These are phyloP conservation scores for Fusarium sp. DNA, from an alignment of 2,329 filamentous ascomycete genomes.

Conservation along the genomic window DNA sequence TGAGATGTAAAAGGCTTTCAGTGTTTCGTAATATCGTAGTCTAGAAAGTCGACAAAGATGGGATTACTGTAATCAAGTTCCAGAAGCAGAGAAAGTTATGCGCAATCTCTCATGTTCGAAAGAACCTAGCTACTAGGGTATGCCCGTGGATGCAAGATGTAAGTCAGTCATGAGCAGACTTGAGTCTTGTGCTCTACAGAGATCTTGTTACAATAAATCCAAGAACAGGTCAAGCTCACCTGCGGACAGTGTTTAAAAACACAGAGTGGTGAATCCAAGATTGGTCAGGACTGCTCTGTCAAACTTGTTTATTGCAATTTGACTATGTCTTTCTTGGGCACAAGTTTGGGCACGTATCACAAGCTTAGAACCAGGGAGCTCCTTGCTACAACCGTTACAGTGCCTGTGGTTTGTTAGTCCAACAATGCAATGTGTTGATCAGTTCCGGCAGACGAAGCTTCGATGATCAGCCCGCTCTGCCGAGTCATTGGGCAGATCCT, in stretches of 20 bases:
- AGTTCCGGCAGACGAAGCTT: not conserved
- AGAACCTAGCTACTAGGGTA: not conserved
- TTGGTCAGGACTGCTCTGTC: not conserved
- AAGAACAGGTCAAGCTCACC: not conserved
- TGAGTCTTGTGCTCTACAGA: not conserved
- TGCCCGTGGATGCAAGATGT: not conserved
- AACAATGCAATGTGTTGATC: constrained; percentile 9
- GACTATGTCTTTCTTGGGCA: not conserved
- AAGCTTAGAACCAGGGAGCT: constrained; percentile 5
- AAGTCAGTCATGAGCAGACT: not conserved
- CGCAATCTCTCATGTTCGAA: not conserved
- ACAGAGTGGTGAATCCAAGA: not conserved
- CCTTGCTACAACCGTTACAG: constrained; percentile 14
- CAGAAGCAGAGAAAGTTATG: not conserved
- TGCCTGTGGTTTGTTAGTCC: not conserved
- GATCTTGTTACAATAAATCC: not conserved
- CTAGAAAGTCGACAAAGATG: not conserved
- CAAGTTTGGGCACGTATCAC: not conserved
- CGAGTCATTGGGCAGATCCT: constrained; percentile 6
- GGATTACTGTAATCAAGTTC: not conserved
- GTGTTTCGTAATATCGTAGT: not conserved
- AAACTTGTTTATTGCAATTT: not conserved
- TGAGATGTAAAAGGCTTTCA: too few species aligned
- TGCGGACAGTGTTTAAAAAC: not conserved
- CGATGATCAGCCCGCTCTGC: constrained; percentile 16